phyloP scores from a whole-genome alignment of 148 eudicot species.

The Nyssa sinensis region DNA sequence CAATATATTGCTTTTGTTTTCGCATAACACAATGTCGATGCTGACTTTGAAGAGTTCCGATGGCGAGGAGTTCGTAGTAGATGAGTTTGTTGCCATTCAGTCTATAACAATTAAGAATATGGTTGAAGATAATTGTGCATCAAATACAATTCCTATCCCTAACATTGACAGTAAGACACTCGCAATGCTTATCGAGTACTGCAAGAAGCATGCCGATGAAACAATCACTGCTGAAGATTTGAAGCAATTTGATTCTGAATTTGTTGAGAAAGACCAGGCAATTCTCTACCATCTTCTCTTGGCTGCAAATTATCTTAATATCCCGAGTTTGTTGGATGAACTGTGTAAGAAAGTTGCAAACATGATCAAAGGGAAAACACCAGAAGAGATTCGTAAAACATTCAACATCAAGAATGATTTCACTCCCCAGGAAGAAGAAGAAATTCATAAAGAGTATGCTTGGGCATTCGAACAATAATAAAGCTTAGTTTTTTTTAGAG shows the following conservation, averaged over 20 bases:
- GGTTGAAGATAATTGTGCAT: constrained; percentile 7
- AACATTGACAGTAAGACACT: constrained; percentile 7
- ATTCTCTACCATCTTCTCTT: neutral
- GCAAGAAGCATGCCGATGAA: constrained; percentile 1
- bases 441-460: neutral
- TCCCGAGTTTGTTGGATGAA: neutral
- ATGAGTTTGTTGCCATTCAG: neutral
- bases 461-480: neutral
- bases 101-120: neutral
- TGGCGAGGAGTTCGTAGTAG: neutral
- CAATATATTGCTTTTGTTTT: too few relatives aligned
- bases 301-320: constrained; percentile 16
- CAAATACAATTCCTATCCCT: constrained; percentile 8
- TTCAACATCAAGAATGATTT: constrained; percentile 11
- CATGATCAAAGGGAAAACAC: constrained; percentile 3
- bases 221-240: neutral
- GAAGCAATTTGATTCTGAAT: neutral
- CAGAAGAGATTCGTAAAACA: constrained; percentile 1
- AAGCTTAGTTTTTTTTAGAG: too few relatives aligned
- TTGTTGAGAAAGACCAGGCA: neutral
- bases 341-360: constrained; percentile 3
- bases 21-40: too few relatives aligned
- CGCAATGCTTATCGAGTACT: constrained; percentile 13
- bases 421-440: neutral
- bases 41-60: constrained; percentile 2